Conservation (phyloP, 2,329 filamentous ascomycete species). For the Claviceps citrina region DNA sequence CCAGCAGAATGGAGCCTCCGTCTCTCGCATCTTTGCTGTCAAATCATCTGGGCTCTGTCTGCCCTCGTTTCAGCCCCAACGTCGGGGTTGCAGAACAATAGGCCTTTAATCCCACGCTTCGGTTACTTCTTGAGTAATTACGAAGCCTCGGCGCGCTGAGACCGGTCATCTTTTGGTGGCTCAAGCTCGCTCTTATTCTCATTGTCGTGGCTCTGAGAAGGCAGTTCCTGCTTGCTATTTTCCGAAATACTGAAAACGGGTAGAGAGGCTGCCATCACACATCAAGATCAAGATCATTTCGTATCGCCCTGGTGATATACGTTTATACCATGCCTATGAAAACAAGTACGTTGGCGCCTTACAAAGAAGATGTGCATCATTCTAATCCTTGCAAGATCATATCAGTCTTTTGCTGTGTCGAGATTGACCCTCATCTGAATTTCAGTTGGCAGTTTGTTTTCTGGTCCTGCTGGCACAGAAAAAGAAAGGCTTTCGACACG, state of each 20-base stretch:
- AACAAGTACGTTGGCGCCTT: not conserved
- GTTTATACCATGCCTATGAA: conserved; percentile 1
- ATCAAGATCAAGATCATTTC: not conserved
- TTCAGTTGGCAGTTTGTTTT: not conserved
- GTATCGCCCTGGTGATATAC: not conserved
- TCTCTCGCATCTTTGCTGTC: not conserved
- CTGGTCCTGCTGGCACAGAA: not conserved
- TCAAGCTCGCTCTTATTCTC: not conserved
- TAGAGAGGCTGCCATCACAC: not conserved
- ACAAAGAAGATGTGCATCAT: not conserved
- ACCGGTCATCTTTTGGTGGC: not conserved
- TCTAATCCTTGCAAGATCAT: not conserved
- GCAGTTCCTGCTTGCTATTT: not conserved
- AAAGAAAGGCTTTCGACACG: not conserved
- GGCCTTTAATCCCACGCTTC: conserved; percentile 14
- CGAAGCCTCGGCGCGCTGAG: conserved; percentile 10
- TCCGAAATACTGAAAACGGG: not conserved
- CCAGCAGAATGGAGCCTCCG: not conserved
- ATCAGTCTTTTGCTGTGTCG: not conserved
- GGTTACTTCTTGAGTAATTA: conserved; percentile 10
- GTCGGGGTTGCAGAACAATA: conserved; percentile 32
- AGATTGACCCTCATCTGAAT: conserved; percentile 10
- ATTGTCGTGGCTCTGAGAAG: not conserved
- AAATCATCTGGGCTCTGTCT: not conserved
- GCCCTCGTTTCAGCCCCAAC: conserved; percentile 26